phyloP scores from a whole-genome alignment of 495 filamentous ascomycete genomes.

The Penicillium silybi region DNA sequence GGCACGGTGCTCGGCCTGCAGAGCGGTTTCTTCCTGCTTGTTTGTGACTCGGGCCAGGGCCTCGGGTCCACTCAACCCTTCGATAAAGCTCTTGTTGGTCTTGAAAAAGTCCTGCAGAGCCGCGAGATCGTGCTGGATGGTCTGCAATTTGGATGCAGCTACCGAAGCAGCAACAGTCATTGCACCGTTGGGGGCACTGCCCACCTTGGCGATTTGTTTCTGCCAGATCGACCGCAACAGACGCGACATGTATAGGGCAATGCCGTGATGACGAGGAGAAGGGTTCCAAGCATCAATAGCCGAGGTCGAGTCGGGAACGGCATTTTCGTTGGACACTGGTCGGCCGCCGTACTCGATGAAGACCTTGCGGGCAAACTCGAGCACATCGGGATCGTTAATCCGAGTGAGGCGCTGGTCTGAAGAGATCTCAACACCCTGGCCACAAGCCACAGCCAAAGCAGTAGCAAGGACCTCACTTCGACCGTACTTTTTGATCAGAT shows the following conservation, averaged over 20 bases:
- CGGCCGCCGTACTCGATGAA: slow-evolving; percentile 90
- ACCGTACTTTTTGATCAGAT: slow-evolving; percentile 79
- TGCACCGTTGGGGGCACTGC: slow-evolving; percentile 54
- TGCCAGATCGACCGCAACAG: slow-evolving; percentile 86
- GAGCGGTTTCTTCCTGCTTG: slow-evolving; percentile 81
- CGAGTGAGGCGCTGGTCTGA: slow-evolving; percentile 63
- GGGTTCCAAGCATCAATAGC: slow-evolving; percentile 76
- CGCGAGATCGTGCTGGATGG: slow-evolving; percentile 75
- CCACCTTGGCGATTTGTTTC: slow-evolving; percentile 53
- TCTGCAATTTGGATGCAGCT: slow-evolving; percentile 57
- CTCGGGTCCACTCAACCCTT: slow-evolving; percentile 83
- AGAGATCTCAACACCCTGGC: slow-evolving; percentile 76
- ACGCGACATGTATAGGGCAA: slow-evolving; percentile 81
- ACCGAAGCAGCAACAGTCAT: slow-evolving; percentile 50
- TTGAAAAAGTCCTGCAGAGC: slow-evolving; percentile 76
- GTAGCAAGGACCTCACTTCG: slow-evolving; percentile 81
- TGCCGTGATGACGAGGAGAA: slow-evolving; percentile 82
- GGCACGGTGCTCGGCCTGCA: slow-evolving; percentile 91
- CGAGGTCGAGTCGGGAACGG: slow-evolving; percentile 54
- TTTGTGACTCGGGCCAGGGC: slow-evolving; percentile 64
- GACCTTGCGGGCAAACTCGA: slow-evolving; percentile 76
- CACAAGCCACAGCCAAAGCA: slow-evolving; percentile 93
- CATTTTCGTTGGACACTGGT: slow-evolving; percentile 70
- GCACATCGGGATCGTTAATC: slow-evolving; percentile 74
- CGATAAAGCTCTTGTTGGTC: slow-evolving; percentile 82